Conservation (phyloP, 768 basidiomycete species). For the Trametes sanguinea region DNA sequence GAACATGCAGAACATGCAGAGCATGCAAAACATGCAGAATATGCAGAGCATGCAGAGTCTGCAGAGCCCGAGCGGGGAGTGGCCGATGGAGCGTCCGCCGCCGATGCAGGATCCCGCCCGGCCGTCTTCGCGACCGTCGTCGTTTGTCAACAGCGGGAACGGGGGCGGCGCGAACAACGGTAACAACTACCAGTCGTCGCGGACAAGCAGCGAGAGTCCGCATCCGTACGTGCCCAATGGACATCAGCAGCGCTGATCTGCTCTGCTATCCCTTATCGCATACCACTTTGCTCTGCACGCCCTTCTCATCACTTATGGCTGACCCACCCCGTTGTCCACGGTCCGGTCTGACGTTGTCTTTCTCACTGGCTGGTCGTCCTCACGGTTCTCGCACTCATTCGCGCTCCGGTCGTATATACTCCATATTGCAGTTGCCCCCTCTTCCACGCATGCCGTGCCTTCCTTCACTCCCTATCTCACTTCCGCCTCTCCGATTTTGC, state of each 20-base stretch:
- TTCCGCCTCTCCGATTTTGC: slow-evolving; percentile 7
- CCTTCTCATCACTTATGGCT: slow-evolving; percentile 9
- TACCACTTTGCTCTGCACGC: slow-evolving; percentile 11
- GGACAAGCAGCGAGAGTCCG: slow-evolving; percentile 33
- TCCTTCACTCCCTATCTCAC: slow-evolving; percentile 3
- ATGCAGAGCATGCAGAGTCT: slow-evolving; percentile 19
- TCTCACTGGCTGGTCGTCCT: slow-evolving; percentile 1
- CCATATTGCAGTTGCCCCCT: background rate
- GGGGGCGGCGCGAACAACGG: background rate
- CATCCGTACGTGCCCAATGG: slow-evolving; percentile 28
- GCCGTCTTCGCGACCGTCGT: slow-evolving; percentile 31
- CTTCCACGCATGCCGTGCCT: background rate
- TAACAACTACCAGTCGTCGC: slow-evolving; percentile 15
- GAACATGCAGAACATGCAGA: slow-evolving; percentile 23
- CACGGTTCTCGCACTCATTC: slow-evolving; percentile 18
- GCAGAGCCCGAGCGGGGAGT: slow-evolving; percentile 24
- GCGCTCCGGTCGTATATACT: slow-evolving; percentile 14
- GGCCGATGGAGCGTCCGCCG: slow-evolving; percentile 29
- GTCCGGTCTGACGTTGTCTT: slow-evolving; percentile 6
- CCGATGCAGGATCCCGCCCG: slow-evolving; percentile 28
- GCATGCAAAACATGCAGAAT: slow-evolving; percentile 7
- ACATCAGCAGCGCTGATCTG: slow-evolving; percentile 30
- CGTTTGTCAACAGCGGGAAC: slow-evolving; percentile 23
- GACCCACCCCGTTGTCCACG: background rate
- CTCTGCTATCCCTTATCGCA: background rate